Evolutionary conservation across 2,329 filamentous ascomycete genomes (phyloP), one percentile per base, ranked within the genome.

Genomic region (Cryphonectria japonica): DNA sequence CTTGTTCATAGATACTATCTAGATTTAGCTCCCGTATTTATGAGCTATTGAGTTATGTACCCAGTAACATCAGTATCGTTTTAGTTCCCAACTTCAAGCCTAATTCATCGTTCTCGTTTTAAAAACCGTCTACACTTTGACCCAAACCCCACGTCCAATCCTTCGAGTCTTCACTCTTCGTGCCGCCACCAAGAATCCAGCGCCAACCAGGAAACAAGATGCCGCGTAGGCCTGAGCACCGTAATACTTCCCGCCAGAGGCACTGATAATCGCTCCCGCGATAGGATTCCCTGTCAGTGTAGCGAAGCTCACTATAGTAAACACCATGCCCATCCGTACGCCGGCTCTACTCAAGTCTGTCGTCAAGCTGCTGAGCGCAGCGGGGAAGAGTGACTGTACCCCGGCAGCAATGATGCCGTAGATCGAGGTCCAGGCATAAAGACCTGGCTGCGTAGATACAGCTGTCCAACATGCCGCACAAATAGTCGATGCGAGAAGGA

Each of bases 381-480:
- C 52, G 22, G 52, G 52, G 29, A 54, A 54, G n/a, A 54, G 22
- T 26, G 22, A 26, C 52, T 54, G 52, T 1, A 54, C 52, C 13
- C 52, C 52, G 0, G 22, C 52, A 54, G 52, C n/a, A 14, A 54
- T 26, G n/a, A 26, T 26, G 4, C 52, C 52, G 52, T 54, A 54
- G n/a, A 29, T 29, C 50, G 50, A 52, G 50, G 50, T 52, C 84
- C 92, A 93, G 0, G 82, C 83, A 75, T 91, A 92, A 39, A 93
- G 79, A 0, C 85, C 85, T 0, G 80, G 66, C 1, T 84, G 78
- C 22, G 80, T 80, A 1, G 78, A 73, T 9, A 93, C 87, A 1
- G 83, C 85, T 26, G 87, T 85, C 90, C 90, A 93, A 74, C 81
- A 82, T 72, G 87, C 87, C 26, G 86, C 76, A n/a, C 83, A 78